Percentiles rank a stretch among this genome's conserved stretches.
These are phyloP conservation scores for Prunus padus DNA, from an alignment of 306 rosid species.

Conservation along the genomic window DNA sequence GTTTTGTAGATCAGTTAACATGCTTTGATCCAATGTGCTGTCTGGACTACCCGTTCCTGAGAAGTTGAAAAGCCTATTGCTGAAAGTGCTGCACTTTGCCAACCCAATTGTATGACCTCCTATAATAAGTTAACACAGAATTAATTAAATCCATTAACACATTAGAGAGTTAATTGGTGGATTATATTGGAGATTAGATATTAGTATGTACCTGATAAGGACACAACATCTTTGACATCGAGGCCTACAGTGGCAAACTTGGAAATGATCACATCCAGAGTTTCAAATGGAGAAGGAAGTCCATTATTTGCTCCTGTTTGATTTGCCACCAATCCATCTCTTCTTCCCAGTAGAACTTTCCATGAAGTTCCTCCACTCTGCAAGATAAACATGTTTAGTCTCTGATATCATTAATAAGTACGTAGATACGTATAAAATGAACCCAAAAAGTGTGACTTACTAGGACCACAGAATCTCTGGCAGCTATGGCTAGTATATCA, in stretches of 20 bases:
- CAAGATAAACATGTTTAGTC: background rate
- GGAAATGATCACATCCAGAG: slow-evolving; percentile 29
- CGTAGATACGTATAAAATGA: no score
- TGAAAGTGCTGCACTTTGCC: slow-evolving; percentile 62
- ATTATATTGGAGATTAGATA: background rate
- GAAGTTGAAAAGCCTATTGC: slow-evolving; percentile 77
- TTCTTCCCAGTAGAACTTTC: slow-evolving; percentile 67
- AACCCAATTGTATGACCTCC: slow-evolving; percentile 87
- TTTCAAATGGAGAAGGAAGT: slow-evolving; percentile 68
- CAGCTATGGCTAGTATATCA: slow-evolving; percentile 75
- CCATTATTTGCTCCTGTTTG: slow-evolving; percentile 39
- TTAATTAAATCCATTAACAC: background rate
- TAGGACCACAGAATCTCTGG: slow-evolving; percentile 75
- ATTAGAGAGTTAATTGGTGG: background rate
- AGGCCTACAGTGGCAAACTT: slow-evolving; percentile 63
- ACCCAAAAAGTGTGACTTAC: slow-evolving; percentile 32
- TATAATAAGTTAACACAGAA: slow-evolving; percentile 3
- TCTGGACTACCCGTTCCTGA: slow-evolving; percentile 56
- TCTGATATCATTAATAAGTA: background rate
- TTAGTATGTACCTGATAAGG: slow-evolving; percentile 56
- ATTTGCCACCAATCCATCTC: slow-evolving; percentile 70
- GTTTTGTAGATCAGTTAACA: slow-evolving; percentile 57
- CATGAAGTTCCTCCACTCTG: slow-evolving; percentile 84
- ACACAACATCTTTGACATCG: slow-evolving; percentile 53
- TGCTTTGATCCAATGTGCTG: slow-evolving; percentile 44